Conservation (phyloP, 345 rosid genomes). For the Microthlaspi erraticum region DNA sequence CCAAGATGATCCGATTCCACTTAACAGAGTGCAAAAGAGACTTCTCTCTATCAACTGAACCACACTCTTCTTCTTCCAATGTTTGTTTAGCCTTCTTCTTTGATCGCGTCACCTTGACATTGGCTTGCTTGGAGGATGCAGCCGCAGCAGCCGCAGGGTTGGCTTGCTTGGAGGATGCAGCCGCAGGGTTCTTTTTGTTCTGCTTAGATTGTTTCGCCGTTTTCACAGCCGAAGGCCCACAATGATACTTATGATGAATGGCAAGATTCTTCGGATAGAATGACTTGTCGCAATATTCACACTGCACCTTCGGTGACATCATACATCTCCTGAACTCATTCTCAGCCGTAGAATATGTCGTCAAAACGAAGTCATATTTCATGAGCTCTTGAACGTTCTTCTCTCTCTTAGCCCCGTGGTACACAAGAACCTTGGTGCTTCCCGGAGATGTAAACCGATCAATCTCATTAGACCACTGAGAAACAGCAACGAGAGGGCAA, state of each 20-base stretch:
- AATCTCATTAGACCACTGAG: slow-evolving; percentile 90
- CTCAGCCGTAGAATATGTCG: slow-evolving; percentile 87
- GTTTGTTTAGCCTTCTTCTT: slow-evolving; percentile 41
- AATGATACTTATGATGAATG: slow-evolving; percentile 66
- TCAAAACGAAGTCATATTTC: slow-evolving; percentile 82
- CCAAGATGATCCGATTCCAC: slow-evolving; percentile 89
- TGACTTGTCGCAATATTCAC: slow-evolving; percentile 67
- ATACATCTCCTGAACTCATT: slow-evolving; percentile 69
- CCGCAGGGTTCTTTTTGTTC: slow-evolving; percentile 59
- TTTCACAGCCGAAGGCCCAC: slow-evolving; percentile 80
- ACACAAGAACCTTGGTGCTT: slow-evolving; percentile 77
- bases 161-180: slow-evolving; percentile 33
- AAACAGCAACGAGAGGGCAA: slow-evolving; percentile 93
- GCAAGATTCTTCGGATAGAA: slow-evolving; percentile 56
- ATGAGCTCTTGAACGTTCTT: slow-evolving; percentile 55
- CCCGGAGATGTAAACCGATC: slow-evolving; percentile 72
- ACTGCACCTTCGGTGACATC: slow-evolving; percentile 72
- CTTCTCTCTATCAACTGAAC: slow-evolving; percentile 45
- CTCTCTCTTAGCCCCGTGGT: slow-evolving; percentile 81
- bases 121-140: slow-evolving; percentile 34
- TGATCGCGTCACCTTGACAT: slow-evolving; percentile 34
- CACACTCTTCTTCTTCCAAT: slow-evolving; percentile 36
- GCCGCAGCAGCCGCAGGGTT: slow-evolving; percentile 39
- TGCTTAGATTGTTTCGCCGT: slow-evolving; percentile 89
- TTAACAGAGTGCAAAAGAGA: slow-evolving; percentile 77